Evolutionary conservation across 768 basidiomycete species (phyloP), one percentile per base, ranked within the genome.

Genomic region (Neoboletus brunneissimus): DNA sequence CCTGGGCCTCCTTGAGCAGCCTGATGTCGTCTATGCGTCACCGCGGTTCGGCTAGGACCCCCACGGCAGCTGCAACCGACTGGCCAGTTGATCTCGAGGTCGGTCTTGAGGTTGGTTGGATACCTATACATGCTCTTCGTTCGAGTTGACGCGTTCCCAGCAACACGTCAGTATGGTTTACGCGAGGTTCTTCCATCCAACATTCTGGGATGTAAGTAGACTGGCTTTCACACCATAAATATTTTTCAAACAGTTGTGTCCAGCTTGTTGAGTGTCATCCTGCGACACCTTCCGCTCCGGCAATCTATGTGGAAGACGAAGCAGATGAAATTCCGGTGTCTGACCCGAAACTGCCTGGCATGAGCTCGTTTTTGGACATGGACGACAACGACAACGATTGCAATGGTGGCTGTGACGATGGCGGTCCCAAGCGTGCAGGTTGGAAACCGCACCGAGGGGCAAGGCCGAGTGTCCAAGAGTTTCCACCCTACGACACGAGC

Each of bases 291-390:
- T 58, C 40, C 27, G 13, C 63, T 6, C 65, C 58, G 2, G 51
- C 63, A 16, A 67, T 67, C 5, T 51, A 23, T 32, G 63, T 67
- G 45, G 65, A 67, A 47, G 53, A 60, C 12, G 66, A 67, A 52
- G 50, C 50, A 2, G 32, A 35, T 3, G 52, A 57, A 16, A n/a
- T 32, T 29, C 54, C 64, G 0, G 25, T 6, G n/a, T 35, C 52
- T 16, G 64, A 50, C 0, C 49, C 50, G 20, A 50, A 31, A 7
- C 49, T 41, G 5, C 53, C 48, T 23, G 66, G 57, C 1, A 56
- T 44, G 51, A 57, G n/a, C 27, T 59, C 66, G 6, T 63, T 60
- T 37, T 48, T 63, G 43, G 40, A 55, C 25, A 47, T 66, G 49
- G 48, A 58, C 31, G 55, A 48, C 15, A 9, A 8, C 37, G 37